Evolutionary conservation across 805 yeast species (phyloP).

Genomic region (Metschnikowia kunwiensis): DNA sequence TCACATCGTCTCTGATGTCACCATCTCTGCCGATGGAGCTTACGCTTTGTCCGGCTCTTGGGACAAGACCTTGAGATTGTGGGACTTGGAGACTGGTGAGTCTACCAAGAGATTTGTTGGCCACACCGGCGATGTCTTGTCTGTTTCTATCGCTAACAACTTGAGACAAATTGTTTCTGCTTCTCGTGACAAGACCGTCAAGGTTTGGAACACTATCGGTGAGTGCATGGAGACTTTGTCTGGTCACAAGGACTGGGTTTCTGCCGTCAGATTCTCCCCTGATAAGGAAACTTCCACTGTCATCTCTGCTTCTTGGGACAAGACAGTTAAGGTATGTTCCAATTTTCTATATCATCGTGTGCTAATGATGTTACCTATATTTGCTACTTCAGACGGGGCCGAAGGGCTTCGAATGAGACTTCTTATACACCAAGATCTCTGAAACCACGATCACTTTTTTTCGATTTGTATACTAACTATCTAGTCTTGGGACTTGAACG

Average conservation of each 20-base stretch:
- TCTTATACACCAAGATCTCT: constrained; percentile 98
- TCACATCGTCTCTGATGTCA: constrained; percentile 97
- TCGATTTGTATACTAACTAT: constrained; percentile 43
- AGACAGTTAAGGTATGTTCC: constrained; percentile 93
- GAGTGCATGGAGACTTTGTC: constrained; percentile 90
- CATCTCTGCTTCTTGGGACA: constrained; percentile 99
- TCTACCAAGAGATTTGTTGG: constrained; percentile 94
- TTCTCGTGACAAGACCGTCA: constrained; percentile 98
- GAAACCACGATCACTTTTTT: constrained; percentile 41
- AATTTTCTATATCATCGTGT: constrained; percentile 16
- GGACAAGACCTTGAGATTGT: constrained; percentile 98
- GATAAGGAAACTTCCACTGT: constrained; percentile 66
- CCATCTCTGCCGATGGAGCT: constrained; percentile 96
- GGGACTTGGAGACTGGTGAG: constrained; percentile 95
- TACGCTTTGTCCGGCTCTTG: constrained; percentile 98
- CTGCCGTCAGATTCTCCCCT: constrained; percentile 97
- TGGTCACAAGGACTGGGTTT: constrained; percentile 99
- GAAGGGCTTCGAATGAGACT: constrained; percentile 87
- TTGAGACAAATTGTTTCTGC: constrained; percentile 98
- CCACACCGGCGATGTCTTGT: constrained; percentile 95
- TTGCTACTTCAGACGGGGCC: constrained; percentile 98
- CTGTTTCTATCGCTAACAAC: constrained; percentile 93
- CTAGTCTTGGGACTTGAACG: constrained; percentile 92
- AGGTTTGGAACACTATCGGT: constrained; percentile 99
- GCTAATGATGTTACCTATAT: constrained; percentile 77